phyloP scores from a whole-genome alignment of 2,329 filamentous ascomycete species.

The Thelonectria blattea region DNA sequence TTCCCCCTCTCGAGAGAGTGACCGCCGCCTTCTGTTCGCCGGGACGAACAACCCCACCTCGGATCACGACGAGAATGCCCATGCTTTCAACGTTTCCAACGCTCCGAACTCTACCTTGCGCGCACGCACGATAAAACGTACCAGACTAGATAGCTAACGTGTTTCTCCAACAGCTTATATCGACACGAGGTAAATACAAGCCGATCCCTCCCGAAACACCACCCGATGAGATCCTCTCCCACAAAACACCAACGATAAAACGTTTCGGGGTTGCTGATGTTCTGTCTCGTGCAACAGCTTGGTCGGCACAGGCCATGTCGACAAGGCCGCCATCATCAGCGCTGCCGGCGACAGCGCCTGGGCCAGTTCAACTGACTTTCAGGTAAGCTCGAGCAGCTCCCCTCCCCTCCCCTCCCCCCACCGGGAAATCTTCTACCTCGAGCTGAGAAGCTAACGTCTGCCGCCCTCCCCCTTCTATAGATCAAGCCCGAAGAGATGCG shows the following conservation, averaged over 20 bases:
- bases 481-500: constrained; percentile 63
- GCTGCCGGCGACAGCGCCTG: constrained; percentile 79
- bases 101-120: neutral
- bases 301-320: constrained; percentile 77
- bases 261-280: constrained; percentile 31
- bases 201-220: constrained; percentile 1
- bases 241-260: neutral
- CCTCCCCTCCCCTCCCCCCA: constrained; percentile 1
- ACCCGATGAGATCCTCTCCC: neutral
- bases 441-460: constrained; percentile 15
- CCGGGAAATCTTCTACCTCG: neutral
- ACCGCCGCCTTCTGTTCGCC: constrained; percentile 21
- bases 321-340: constrained; percentile 87
- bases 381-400: constrained; percentile 59
- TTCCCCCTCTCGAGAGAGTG: constrained; percentile 26
- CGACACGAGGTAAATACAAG: constrained; percentile 54
- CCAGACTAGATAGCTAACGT: constrained; percentile 19
- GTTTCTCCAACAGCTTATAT: constrained; percentile 51
- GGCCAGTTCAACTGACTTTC: constrained; percentile 74
- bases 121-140: constrained; percentile 7
- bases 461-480: constrained; percentile 28
- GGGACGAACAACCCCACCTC: constrained; percentile 37
- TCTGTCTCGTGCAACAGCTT: constrained; percentile 62
- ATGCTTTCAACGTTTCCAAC: neutral
- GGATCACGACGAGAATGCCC: constrained; percentile 6